Conservation (phyloP, 2,329 filamentous ascomycete genomes). For the Aspergillus flavus region DNA sequence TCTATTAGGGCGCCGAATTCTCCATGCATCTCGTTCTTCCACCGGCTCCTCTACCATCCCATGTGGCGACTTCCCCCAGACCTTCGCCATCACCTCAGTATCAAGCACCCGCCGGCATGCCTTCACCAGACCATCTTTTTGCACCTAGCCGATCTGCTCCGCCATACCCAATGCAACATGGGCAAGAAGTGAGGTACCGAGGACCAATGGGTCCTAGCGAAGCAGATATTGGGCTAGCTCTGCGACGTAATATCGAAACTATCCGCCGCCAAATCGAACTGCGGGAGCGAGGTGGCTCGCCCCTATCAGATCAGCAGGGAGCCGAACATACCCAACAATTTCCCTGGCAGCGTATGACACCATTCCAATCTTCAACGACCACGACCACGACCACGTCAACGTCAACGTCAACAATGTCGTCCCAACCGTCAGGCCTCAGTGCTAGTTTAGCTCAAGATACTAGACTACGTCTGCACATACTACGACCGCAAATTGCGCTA, state of each 20-base stretch:
- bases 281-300: slow-evolving; percentile 13
- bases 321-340: slow-evolving; percentile 3
- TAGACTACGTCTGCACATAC: slow-evolving; percentile 19
- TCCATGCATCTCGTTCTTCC: slow-evolving; percentile 48
- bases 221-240: slow-evolving; percentile 22
- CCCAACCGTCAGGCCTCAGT: neutral
- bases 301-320: slow-evolving; percentile 3
- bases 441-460: slow-evolving; percentile 13
- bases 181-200: slow-evolving; percentile 17
- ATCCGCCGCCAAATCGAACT: slow-evolving; percentile 26
- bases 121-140: slow-evolving; percentile 16
- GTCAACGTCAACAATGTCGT: neutral
- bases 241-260: slow-evolving; percentile 26
- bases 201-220: slow-evolving; percentile 14
- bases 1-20: slow-evolving; percentile 28
- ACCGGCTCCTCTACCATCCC: slow-evolving; percentile 30
- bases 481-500: slow-evolving; percentile 27
- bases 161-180: slow-evolving; percentile 4
- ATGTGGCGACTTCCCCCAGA: slow-evolving; percentile 10
- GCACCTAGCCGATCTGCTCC: slow-evolving; percentile 9
- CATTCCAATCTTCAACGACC: slow-evolving; percentile 7
- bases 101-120: slow-evolving; percentile 11
- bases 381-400: slow-evolving; percentile 7
- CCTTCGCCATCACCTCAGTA: slow-evolving; percentile 1
- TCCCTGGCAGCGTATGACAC: slow-evolving; percentile 9